Evolutionary conservation across 2,329 filamentous ascomycete species (phyloP).

Genomic region (Aureobasidium sp.): DNA sequence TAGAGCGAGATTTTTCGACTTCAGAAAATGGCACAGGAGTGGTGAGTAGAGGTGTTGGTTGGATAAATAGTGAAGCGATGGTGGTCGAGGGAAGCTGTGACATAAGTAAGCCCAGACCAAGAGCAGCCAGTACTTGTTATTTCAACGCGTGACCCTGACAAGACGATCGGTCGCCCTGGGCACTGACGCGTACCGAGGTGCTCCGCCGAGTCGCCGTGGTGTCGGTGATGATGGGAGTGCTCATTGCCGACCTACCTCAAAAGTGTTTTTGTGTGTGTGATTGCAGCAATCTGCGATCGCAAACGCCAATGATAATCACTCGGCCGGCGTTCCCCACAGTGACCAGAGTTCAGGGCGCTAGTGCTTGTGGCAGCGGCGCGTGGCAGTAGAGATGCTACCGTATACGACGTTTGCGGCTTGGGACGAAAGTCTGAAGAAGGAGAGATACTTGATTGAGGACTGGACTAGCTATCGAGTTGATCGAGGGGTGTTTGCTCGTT

Average conservation of each 20-base stretch:
- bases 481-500: not conserved
- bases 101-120: conserved; percentile 12
- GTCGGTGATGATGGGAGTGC: not conserved
- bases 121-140: not conserved
- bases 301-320: not conserved
- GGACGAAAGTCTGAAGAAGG: conserved; percentile 1
- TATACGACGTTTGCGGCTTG: not conserved
- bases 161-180: conserved; percentile 7
- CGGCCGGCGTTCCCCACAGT: conserved; percentile 8
- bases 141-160: conserved; percentile 3
- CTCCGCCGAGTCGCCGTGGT: conserved; percentile 9
- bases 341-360: not conserved
- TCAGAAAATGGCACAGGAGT: not conserved
- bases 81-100: conserved; percentile 11
- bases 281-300: conserved; percentile 11
- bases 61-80: not conserved
- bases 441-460: not conserved
- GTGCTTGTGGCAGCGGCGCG: conserved; percentile 1
- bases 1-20: not conserved
- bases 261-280: not conserved
- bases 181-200: conserved; percentile 12
- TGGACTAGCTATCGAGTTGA: not conserved
- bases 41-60: not conserved
- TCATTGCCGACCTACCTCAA: conserved; percentile 6
- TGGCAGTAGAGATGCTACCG: not conserved